Percentiles rank a stretch among this genome's conserved stretches.
These are phyloP conservation scores for Camelina laxa DNA, from an alignment of 345 rosid species.

Conservation along the genomic window DNA sequence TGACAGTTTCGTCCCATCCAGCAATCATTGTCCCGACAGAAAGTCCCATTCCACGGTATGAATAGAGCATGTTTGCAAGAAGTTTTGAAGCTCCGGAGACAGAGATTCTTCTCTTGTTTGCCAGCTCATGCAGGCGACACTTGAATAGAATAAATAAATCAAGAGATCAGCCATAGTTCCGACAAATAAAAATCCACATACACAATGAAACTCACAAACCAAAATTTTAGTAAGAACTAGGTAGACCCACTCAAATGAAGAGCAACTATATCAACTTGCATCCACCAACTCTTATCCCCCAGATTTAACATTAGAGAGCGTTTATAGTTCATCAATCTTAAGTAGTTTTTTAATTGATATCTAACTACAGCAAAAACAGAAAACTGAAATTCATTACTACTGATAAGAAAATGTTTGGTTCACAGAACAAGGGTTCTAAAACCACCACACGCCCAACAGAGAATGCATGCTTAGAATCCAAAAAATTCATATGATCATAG, in stretches of 20 bases:
- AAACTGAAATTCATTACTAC: not conserved
- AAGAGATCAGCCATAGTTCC: slow-evolving; percentile 28
- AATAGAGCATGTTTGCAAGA: slow-evolving; percentile 96
- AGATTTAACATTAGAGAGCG: not conserved
- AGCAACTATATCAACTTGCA: slow-evolving; percentile 1
- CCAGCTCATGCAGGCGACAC: slow-evolving; percentile 98
- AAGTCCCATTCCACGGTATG: slow-evolving; percentile 98
- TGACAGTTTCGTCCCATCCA: slow-evolving; percentile 99
- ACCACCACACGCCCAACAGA: slow-evolving; percentile 6
- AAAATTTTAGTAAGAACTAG: not conserved
- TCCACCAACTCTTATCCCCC: slow-evolving; percentile 10
- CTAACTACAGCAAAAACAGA: not conserved
- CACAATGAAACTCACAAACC: not conserved
- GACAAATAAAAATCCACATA: not conserved
- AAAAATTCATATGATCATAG: not conserved
- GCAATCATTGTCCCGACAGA: slow-evolving; percentile 99
- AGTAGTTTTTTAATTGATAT: not conserved
- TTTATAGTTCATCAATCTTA: slow-evolving; percentile 1
- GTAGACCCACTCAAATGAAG: not conserved
- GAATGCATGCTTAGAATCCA: not conserved
- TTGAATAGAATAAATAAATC: slow-evolving; percentile 40
- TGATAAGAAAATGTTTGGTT: not conserved
- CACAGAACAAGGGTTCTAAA: slow-evolving; percentile 10
- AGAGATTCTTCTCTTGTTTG: slow-evolving; percentile 97
- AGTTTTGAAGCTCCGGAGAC: slow-evolving; percentile 98